Evolutionary conservation across 495 filamentous ascomycete genomes (phyloP).

Genomic region (Lasiosphaeris hirsuta): DNA sequence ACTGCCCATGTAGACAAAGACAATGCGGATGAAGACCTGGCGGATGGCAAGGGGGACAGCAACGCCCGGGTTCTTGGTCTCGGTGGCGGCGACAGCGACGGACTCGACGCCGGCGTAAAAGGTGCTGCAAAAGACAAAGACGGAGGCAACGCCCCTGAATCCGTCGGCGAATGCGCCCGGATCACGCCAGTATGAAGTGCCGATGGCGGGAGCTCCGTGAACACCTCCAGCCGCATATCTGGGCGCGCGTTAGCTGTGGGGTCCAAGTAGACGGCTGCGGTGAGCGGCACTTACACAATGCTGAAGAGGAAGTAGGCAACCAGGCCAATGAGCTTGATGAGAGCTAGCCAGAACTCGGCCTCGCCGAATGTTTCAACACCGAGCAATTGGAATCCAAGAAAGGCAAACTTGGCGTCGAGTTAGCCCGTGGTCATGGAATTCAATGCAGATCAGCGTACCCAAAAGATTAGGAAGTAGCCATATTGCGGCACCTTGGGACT

Average conservation of each 20-base stretch:
- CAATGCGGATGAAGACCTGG: conserved; percentile 72
- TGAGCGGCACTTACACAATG: conserved; percentile 44
- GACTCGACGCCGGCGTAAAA: conserved; percentile 75
- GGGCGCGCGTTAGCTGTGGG: background rate
- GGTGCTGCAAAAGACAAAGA: conserved; percentile 64
- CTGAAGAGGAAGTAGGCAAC: conserved; percentile 66
- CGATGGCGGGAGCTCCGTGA: conserved; percentile 44
- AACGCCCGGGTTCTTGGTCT: conserved; percentile 67
- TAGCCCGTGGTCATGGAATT: conserved; percentile 5
- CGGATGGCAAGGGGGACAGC: conserved; percentile 70
- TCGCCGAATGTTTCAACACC: conserved; percentile 56
- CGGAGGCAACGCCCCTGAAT: conserved; percentile 58
- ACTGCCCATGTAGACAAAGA: conserved; percentile 70
- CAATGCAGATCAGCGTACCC: conserved; percentile 40
- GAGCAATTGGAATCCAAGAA: conserved; percentile 45
- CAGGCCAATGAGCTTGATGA: conserved; percentile 65
- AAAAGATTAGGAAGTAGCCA: conserved; percentile 65
- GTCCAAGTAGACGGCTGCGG: background rate
- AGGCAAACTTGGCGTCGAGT: conserved; percentile 34
- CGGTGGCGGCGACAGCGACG: conserved; percentile 70
- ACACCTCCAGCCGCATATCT: conserved; percentile 50
- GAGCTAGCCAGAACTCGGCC: conserved; percentile 61
- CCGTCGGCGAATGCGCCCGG: conserved; percentile 66
- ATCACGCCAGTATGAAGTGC: conserved; percentile 65
- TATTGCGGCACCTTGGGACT: conserved; percentile 45